These are phyloP conservation scores for Podospora didyma DNA, from an alignment of 495 filamentous ascomycete species.

Conservation along the genomic window DNA sequence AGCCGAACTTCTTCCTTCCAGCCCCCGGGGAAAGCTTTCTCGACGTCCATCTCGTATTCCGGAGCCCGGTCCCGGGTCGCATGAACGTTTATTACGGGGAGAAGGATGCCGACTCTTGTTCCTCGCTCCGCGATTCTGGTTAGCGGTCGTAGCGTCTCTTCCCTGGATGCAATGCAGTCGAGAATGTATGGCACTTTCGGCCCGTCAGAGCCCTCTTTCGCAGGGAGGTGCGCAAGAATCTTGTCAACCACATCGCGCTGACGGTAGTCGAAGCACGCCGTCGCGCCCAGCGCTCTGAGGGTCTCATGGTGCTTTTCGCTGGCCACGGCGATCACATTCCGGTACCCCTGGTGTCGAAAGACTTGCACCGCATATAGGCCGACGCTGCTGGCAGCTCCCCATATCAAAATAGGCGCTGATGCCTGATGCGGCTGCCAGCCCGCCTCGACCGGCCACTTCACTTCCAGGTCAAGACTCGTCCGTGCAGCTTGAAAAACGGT, in stretches of 20 bases:
- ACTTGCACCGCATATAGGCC: slow-evolving; percentile 49
- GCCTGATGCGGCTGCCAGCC: slow-evolving; percentile 24
- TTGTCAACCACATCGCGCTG: slow-evolving; percentile 30
- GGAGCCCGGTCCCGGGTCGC: slow-evolving; percentile 27
- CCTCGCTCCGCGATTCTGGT: slow-evolving; percentile 40
- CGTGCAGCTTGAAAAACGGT: slow-evolving; percentile 44
- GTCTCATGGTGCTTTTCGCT: slow-evolving; percentile 38
- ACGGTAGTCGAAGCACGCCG: slow-evolving; percentile 44
- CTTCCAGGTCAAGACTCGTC: slow-evolving; percentile 39
- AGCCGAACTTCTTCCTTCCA: slow-evolving; percentile 48
- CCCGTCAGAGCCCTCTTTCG: neutral
- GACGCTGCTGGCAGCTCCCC: slow-evolving; percentile 51
- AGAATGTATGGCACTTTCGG: slow-evolving; percentile 39
- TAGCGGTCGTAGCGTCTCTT: slow-evolving; percentile 37
- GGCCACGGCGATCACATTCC: slow-evolving; percentile 43
- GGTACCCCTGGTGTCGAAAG: slow-evolving; percentile 46
- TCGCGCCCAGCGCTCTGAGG: slow-evolving; percentile 39
- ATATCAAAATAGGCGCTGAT: slow-evolving; percentile 42
- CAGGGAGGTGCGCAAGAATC: slow-evolving; percentile 21
- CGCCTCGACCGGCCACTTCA: slow-evolving; percentile 44
- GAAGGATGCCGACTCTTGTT: slow-evolving; percentile 45
- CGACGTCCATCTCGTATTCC: slow-evolving; percentile 43
- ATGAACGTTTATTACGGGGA: slow-evolving; percentile 48
- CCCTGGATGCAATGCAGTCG: slow-evolving; percentile 50
- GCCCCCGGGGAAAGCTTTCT: slow-evolving; percentile 17